Base-by-base conservation (phyloP, 75 land plant genomes). In the Larix kaempferi region DNA sequence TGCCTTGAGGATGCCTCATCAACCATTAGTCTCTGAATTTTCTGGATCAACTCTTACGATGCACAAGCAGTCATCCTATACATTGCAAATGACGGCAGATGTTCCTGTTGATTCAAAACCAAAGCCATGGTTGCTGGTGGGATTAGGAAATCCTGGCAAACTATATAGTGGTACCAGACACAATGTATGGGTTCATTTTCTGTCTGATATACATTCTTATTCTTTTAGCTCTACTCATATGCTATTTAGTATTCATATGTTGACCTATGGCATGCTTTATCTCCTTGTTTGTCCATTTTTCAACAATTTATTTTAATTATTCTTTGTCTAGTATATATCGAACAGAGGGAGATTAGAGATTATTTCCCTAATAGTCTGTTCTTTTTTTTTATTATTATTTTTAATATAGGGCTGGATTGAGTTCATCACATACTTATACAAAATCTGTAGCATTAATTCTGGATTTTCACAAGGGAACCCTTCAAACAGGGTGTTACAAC, bases 101-200 rank as follows among this genome's bases (percentile, higher is more conserved):
- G 56, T 25, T 74, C 8, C 35, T 16, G 25, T 56, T 22, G n/a
- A 55, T 56, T 74, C 82, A 16, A 80, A 80, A 55, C 77, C 78
- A 37, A 78, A 87, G 57, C 94, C 94, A 8, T 94, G 96, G 96
- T 84, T 94, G 25, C 69, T 94, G 54, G 92, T 92, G 22, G 96
- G 96, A 16, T 89, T 94, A 54, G 96, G 96, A 49, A 94, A 94
- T 39, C 96, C 96, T 22, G 96, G 96, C 19, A 92, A 86, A 82
- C 76, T 76, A 56, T 94, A 83, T 74, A 56, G 78, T 11, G 88
- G 91, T 72, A 94, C 96, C 26, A 80, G 96, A 23, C 96, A 94
- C 75, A 94, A 90, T 74, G 96, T 94, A 73, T 44, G 80, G 59
- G 19, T 23, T 26, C 23, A 21, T 8, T 54, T 41, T 74, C 77